Evolutionary conservation across 192 early-diverging fungal genomes (phyloP).

Genomic region (Coemansia biformis): DNA sequence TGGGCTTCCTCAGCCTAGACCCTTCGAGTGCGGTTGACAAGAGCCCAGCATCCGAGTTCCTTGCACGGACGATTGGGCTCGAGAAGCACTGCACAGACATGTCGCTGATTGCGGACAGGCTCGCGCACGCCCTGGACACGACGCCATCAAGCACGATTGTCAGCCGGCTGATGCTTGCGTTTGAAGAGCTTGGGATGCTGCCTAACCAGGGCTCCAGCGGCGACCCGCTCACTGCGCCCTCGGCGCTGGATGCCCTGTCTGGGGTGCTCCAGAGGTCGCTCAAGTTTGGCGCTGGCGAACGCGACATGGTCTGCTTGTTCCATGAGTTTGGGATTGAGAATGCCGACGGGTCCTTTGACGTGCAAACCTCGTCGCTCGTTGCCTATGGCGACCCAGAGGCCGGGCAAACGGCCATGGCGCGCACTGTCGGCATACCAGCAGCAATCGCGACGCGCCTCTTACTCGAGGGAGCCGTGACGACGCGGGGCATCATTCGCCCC

Average conservation of each 20-base stretch:
- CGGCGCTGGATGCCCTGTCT: conserved; percentile 81
- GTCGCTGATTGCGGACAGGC: neutral
- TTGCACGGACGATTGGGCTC: conserved; percentile 10
- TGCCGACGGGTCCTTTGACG: conserved; percentile 56
- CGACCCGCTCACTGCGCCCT: conserved; percentile 20
- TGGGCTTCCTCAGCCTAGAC: conserved; percentile 71
- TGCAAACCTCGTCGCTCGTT: conserved; percentile 63
- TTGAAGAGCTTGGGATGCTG: conserved; percentile 55
- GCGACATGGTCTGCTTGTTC: conserved; percentile 90
- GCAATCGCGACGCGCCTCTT: conserved; percentile 73
- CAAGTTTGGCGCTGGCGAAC: conserved; percentile 69
- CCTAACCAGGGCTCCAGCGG: too few relatives aligned
- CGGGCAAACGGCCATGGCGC: conserved; percentile 75
- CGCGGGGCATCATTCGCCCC: conserved; percentile 62
- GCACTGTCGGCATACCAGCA: conserved; percentile 72
- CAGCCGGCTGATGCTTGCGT: conserved; percentile 51
- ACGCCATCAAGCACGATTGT: conserved; percentile 41
- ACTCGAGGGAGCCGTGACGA: conserved; percentile 47
- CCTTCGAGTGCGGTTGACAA: conserved; percentile 15
- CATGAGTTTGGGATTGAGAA: conserved; percentile 88
- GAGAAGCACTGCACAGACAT: neutral
- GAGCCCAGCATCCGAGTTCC: conserved; percentile 21
- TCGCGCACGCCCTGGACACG: conserved; percentile 6
- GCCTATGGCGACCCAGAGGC: conserved; percentile 54
- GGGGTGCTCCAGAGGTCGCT: conserved; percentile 70